Base-by-base conservation (phyloP, 176 grass and related monocot genomes). In the Bonia amplexicaulis region DNA sequence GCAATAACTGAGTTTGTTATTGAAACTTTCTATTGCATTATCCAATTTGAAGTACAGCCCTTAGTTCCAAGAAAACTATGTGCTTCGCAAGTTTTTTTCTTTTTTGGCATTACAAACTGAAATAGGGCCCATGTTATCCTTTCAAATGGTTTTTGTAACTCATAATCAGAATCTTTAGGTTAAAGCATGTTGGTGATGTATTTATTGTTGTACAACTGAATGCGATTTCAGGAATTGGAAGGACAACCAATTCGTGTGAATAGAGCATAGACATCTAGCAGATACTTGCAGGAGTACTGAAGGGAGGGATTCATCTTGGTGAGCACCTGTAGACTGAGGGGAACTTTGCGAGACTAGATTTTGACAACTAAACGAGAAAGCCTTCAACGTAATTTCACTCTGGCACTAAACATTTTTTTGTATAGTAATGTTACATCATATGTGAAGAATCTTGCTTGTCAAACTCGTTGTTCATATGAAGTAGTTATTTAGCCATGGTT, bases 181-280 rank as follows among this genome's bases (percentile, higher is more conserved):
- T 3, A 25, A 13, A 39, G 12, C 61, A 68, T 71, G 17, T 48
- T 44, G 3, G 10, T 11, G 37, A 61, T 80, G 7, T 68, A 12
- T 72, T 69, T 77, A 74, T 35, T 89, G 22, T 76, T 62, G 23
- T 87, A 6, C 7, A 45, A 73, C 64, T 79, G 44, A 87, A 69
- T 80, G 39, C 62, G 63, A 9, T 88, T 90, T 95, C 89, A 98
- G 96, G 73, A 90, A 69, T 90, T 98, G 93, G 96, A 98, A 89
- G 96, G 96, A 75, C 96, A 98, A 84, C 91, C 87, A 40, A 98
- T 98, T 80, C 93, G 96, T 23, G 96, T 98, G 66, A 98, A 98
- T 81, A 96, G 73, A 94, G 90, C 91, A 54, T 98, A 90, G 90
- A 19, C 60, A 47, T 78, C 46, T 55, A 80, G 42, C 75, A 64